Conservation (phyloP, 78 protist species). For the Dictyostelium discoideum region DNA sequence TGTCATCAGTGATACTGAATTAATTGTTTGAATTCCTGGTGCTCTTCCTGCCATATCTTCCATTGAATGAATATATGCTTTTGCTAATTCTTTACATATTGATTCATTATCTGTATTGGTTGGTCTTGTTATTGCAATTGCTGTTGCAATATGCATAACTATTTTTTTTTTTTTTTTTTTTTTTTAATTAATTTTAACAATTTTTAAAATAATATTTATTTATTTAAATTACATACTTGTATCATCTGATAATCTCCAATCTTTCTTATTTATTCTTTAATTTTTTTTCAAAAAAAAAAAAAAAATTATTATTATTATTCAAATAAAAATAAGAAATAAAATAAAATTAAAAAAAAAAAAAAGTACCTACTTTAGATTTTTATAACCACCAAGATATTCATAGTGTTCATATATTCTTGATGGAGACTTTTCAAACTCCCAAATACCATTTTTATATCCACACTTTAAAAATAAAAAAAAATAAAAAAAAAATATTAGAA, state of each 20-base stretch:
- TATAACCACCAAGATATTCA: neutral
- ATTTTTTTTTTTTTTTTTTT: neutral
- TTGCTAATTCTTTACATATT: slow-evolving; percentile 66
- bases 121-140: slow-evolving; percentile 46
- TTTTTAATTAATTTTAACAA: neutral
- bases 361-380: slow-evolving; percentile 12
- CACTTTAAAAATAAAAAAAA: neutral
- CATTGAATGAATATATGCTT: slow-evolving; percentile 70
- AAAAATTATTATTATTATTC: neutral
- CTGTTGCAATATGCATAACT: slow-evolving; percentile 88
- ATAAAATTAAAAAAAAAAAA: neutral
- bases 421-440: slow-evolving; percentile 66
- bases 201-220: neutral
- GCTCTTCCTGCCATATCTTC: slow-evolving; percentile 84
- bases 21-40: slow-evolving; percentile 60
- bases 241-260: slow-evolving; percentile 88
- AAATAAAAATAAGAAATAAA: neutral
- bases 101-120: slow-evolving; percentile 17
- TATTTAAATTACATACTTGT: slow-evolving; percentile 5
- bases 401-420: neutral
- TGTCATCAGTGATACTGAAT: slow-evolving; percentile 18
- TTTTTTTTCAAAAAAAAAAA: neutral
- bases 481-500: too few relatives aligned
- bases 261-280: slow-evolving; percentile 31
- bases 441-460: slow-evolving; percentile 74